Base-by-base conservation (phyloP, 2,329 filamentous ascomycete species). In the Colletotrichum musicola region DNA sequence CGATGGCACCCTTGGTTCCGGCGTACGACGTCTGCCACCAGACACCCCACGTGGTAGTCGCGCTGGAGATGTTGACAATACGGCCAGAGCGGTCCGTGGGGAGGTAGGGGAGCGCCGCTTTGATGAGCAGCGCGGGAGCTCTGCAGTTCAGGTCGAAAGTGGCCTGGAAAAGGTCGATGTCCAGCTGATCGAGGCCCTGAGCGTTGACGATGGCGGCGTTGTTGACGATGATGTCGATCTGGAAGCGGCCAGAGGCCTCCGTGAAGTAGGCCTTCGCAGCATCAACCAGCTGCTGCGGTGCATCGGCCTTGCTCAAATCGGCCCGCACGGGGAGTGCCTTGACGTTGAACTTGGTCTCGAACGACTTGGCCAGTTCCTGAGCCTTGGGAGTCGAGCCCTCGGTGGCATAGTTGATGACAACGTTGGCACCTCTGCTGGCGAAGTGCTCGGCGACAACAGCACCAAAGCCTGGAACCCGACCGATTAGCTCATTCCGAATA, bases 141-240 rank as follows among this genome's bases (percentile, higher is more conserved):
- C 93, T 87, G 25, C 97, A 93, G 76, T 97, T 97, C 80, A 96
- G 86, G 63, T 88, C 87, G 81, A 93, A 97, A 60, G 92, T 89
- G 72, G 86, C 83, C 46, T 89, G 85, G 81, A 95, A 97, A 74
- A 94, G 87, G 13, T 85, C 84, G 38, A 68, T 38, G 7, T 68
- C 55, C 47, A 68, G 12, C 6, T 84, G 76, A 6, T 86, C 86
- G 69, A 93, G 87, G 22, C 92, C 87, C 60, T 88, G 85, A 20
- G 92, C 81, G 30, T 82, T 77, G 30, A 88, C 83, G 4, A 90
- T 82, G 58, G 93, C 94, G 35, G 94, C 94, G 78, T 97, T 97
- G 86, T 97, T 97, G 83, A 97, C 84, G 62, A 97, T 83, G 70
- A 97, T 93, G 80, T 97, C 93, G 75, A 97, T 86, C 75, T 91